Percentiles rank a stretch among this genome's conserved stretches.
These are phyloP conservation scores for Pholiota conissans DNA, from an alignment of 768 basidiomycete species.

Conservation along the genomic window DNA sequence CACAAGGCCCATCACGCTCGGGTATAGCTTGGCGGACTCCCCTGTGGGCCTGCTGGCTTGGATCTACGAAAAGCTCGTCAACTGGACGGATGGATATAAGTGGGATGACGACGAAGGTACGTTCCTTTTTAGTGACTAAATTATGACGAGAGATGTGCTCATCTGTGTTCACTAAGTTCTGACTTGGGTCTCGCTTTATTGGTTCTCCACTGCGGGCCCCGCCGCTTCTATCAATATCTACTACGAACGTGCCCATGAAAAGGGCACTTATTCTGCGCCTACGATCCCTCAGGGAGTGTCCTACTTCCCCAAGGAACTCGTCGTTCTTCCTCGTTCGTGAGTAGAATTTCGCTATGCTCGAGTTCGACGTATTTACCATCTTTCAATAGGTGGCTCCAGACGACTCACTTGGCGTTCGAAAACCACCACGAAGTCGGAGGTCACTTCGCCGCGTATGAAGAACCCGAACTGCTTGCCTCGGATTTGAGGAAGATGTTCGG, in stretches of 20 bases:
- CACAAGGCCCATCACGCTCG: constrained; percentile 53
- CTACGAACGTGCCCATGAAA: constrained; percentile 41
- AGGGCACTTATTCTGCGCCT: constrained; percentile 10
- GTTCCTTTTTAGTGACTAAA: background rate
- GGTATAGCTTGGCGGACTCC: constrained; percentile 58
- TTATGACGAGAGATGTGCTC: background rate
- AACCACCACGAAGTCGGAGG: constrained; percentile 48
- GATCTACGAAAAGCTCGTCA: constrained; percentile 53
- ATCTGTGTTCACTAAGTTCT: constrained; percentile 36
- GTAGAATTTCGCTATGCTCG: constrained; percentile 17
- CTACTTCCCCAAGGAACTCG: constrained; percentile 50
- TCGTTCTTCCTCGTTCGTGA: constrained; percentile 29
- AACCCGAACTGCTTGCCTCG: constrained; percentile 42
- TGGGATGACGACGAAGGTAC: constrained; percentile 61
- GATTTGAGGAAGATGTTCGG: constrained; percentile 60
- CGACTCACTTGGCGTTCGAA: constrained; percentile 41
- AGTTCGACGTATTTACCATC: background rate
- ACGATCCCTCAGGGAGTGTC: constrained; percentile 50
- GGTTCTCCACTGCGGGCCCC: constrained; percentile 60
- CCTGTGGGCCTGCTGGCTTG: constrained; percentile 56
- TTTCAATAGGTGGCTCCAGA: constrained; percentile 39
- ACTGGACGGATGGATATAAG: constrained; percentile 51
- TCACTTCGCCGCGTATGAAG: constrained; percentile 56
- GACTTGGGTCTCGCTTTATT: constrained; percentile 60
- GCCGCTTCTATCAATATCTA: constrained; percentile 60